Evolutionary conservation across 2,329 filamentous ascomycete genomes (phyloP), one percentile per base, ranked within the genome.

Genomic region (Cladophialophora yegresii): DNA sequence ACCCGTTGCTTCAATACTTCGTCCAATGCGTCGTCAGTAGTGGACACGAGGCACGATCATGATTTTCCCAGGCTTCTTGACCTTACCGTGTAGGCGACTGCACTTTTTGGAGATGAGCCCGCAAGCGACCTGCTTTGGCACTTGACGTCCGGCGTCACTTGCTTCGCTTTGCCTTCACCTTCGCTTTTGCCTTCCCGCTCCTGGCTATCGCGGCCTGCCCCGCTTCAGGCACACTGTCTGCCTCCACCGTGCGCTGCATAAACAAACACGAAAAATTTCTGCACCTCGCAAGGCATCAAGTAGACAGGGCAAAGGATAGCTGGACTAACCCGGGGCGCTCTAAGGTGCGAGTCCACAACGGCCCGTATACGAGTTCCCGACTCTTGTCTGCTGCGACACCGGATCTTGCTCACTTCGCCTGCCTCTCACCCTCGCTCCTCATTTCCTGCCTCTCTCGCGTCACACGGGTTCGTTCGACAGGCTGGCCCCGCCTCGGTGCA

Each of bases 361-460:
- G 13, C 16, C 28, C n/a, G 26, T 50, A 53, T n/a, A 53, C 57
- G 50, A 51, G 32, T 12, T 28, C n/a, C n/a, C 5, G 16, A 7
- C 36, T 40, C 36, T n/a, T 40, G 13, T 40, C 36, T 40, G 36
- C 50, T 20, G 23, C 51, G 51, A 9, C 26, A 26, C 57, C 30
- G 57, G 45, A 40, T 59, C 57, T 26, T 51, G 45, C 57, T 59
- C 47, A 53, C 56, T n/a, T 10, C 12, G 56, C n/a, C 40, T 32
- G 36, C 56, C 56, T 58, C 43, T 50, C 28, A 58, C 56, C 43
- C 56, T 32, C 23, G 57, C 61, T 63, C 59, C 63, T 65, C 60
- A 61, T 67, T 61, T 26, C 60, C 56, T 30, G 58, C 32, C 32
- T 43, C 32, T 63, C 53, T 65, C 54, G 60, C 53, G 63, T 59